Base-by-base conservation (phyloP, 2,329 filamentous ascomycete genomes). In the Monosporascus sp. region DNA sequence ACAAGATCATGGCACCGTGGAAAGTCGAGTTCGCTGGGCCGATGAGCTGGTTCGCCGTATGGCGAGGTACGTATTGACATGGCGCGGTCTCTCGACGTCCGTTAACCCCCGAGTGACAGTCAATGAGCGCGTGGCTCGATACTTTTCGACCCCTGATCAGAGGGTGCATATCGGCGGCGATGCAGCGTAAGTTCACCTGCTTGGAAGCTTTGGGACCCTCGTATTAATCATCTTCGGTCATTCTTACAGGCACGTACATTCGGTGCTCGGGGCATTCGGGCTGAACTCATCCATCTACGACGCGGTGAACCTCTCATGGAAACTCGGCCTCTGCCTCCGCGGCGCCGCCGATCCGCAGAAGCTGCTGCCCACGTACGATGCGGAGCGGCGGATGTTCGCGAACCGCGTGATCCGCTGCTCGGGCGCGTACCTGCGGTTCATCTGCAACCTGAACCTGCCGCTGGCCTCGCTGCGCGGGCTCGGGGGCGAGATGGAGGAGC, bases 211-310 rank as follows among this genome's bases (percentile, higher is more conserved):
- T 35, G 11, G 11, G 9, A 11, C 31, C 9, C 31, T 35, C 31
- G 3, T 35, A 24, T 14, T 28, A 26, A 18, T 24, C 22, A n/a
- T 35, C 9, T 31, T 31, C 31, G 9, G 11, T 14, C 31, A 35
- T 35, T 35, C 31, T 35, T 17, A 9, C 20, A 68, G 66, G 2
- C 66, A 69, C 49, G 63, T 70, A 9, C 69, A 72, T 52, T 66
- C 62, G 9, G 65, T 70, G 15, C 62, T 71, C 55, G 69, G 68
- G 1, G 69, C 68, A 1, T 71, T 70, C 48, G 69, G 69, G 9
- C 63, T 71, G 1, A 72, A 72, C 51, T 59, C 67, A 2, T 69
- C 68, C n/a, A 68, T 72, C 48, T 51, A 64, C 8, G 70, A 72
- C 50, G 64, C 66, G 7, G 58, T 64, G 5, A 72, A 72, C 41